These are phyloP conservation scores for Diplodia intermedia DNA, from an alignment of 2,329 filamentous ascomycete species.

Conservation along the genomic window DNA sequence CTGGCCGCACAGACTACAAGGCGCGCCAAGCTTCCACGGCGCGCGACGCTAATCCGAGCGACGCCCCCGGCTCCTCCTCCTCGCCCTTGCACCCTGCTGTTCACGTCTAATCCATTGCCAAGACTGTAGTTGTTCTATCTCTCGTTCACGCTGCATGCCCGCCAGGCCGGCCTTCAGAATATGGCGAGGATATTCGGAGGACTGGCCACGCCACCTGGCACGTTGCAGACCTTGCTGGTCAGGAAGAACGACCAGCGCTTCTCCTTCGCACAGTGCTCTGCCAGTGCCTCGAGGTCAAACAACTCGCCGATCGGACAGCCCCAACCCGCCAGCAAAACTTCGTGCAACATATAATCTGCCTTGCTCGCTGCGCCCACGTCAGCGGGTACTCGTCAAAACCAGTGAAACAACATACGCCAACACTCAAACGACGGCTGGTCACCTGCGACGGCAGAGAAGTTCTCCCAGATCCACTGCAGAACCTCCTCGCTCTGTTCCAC, in stretches of 20 bases:
- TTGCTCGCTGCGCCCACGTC: constrained; percentile 27
- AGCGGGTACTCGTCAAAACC: neutral
- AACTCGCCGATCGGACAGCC: constrained; percentile 47
- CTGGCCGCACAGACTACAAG: constrained; percentile 18
- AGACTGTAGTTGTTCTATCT: neutral
- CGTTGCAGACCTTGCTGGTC: constrained; percentile 63
- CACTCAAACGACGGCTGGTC: constrained; percentile 69
- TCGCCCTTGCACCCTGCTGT: neutral
- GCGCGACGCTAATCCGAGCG: neutral
- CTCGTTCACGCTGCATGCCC: neutral
- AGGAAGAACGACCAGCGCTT: constrained; percentile 54
- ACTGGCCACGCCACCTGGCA: constrained; percentile 42
- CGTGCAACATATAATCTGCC: constrained; percentile 34
- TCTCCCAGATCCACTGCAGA: constrained; percentile 69
- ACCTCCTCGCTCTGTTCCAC: constrained; percentile 51
- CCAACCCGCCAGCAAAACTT: constrained; percentile 41
- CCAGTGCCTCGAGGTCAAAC: constrained; percentile 45
- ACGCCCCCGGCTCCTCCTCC: neutral
- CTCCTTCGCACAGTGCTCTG: constrained; percentile 40
- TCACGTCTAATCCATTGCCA: neutral
- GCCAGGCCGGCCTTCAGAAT: neutral
- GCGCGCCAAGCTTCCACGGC: neutral
- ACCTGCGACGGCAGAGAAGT: constrained; percentile 68
- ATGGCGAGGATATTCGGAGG: constrained; percentile 42
- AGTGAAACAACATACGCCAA: constrained; percentile 47